These are phyloP conservation scores for Aspergillus sp. DNA, from an alignment of 2,329 filamentous ascomycete genomes.

Conservation along the genomic window DNA sequence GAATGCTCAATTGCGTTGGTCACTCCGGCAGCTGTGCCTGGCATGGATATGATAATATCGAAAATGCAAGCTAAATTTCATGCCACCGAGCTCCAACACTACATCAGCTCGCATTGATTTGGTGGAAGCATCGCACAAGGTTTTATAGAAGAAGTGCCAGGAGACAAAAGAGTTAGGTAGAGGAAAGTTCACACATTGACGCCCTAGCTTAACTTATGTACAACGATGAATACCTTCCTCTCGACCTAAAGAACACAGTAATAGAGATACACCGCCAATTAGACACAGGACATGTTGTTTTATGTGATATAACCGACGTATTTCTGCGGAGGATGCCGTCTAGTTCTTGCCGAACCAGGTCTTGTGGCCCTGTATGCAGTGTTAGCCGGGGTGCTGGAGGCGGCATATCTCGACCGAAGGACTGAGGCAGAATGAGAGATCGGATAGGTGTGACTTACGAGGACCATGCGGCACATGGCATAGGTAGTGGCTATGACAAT, in stretches of 20 bases:
- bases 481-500: constrained; percentile 34
- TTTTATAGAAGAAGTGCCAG: background rate
- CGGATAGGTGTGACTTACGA: constrained; percentile 33
- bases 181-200: constrained; percentile 30
- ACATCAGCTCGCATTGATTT: no score
- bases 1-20: background rate
- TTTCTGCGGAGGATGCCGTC: constrained; percentile 11
- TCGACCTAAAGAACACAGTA: constrained; percentile 24
- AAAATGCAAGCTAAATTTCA: no score
- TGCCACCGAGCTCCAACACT: no score
- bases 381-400: constrained; percentile 17
- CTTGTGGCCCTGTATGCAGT: constrained; percentile 56
- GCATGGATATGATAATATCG: background rate
- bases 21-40: background rate
- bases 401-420: background rate
- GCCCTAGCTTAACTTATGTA: constrained; percentile 35
- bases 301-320: constrained; percentile 8
- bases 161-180: constrained; percentile 2
- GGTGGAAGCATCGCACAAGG: no score
- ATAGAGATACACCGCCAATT: constrained; percentile 36
- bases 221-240: constrained; percentile 31
- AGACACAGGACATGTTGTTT: constrained; percentile 16
- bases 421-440: background rate
- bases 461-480: constrained; percentile 43
- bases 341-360: constrained; percentile 52